A percentile compares a stretch with the other conserved stretches of the same genome.
These are phyloP conservation scores for Salisapilia sapeloensis DNA, from an alignment of 352 stramenopile species.

Conservation along the genomic window DNA sequence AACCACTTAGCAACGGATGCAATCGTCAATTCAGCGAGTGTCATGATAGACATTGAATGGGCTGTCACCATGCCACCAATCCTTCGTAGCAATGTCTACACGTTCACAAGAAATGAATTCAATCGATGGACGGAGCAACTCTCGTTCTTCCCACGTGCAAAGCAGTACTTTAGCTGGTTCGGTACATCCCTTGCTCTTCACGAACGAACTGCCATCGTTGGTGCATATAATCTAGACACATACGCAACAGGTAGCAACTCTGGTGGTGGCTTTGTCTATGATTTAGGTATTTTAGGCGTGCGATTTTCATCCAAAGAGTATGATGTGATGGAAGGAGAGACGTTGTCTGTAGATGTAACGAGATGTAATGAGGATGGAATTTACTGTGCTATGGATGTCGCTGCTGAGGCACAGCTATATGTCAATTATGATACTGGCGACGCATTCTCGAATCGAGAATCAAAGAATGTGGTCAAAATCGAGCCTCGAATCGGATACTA, in stretches of 20 bases:
- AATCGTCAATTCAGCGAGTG: conserved; percentile 6
- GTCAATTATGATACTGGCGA: conserved; percentile 64
- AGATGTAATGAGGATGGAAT: conserved; percentile 25
- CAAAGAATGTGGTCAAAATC: conserved; percentile 23
- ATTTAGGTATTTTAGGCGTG: conserved; percentile 83
- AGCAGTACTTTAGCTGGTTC: conserved; percentile 85
- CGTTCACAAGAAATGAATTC: conserved; percentile 30
- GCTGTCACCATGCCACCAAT: conserved; percentile 29
- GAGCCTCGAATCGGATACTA: conserved; percentile 34
- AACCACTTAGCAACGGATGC: conserved; percentile 11
- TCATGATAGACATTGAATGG: conserved; percentile 15
- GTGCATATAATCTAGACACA: conserved; percentile 86
- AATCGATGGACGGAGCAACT: conserved; percentile 82
- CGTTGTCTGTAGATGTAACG: conserved; percentile 52
- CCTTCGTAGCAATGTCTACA: conserved; percentile 40
- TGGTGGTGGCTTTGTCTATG: conserved; percentile 84
- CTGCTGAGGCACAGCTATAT: conserved; percentile 21
- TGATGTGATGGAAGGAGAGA: conserved; percentile 76
- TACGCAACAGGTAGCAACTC: conserved; percentile 81
- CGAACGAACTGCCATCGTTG: conserved; percentile 73
- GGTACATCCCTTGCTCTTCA: conserved; percentile 70
- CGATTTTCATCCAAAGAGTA: conserved; percentile 52
- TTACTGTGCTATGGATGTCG: conserved; percentile 49
- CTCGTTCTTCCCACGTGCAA: conserved; percentile 79
- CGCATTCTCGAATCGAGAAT: conserved; percentile 36